Evolutionary conservation across 2,329 filamentous ascomycete species (phyloP).

Genomic region (Venturia carpophila): DNA sequence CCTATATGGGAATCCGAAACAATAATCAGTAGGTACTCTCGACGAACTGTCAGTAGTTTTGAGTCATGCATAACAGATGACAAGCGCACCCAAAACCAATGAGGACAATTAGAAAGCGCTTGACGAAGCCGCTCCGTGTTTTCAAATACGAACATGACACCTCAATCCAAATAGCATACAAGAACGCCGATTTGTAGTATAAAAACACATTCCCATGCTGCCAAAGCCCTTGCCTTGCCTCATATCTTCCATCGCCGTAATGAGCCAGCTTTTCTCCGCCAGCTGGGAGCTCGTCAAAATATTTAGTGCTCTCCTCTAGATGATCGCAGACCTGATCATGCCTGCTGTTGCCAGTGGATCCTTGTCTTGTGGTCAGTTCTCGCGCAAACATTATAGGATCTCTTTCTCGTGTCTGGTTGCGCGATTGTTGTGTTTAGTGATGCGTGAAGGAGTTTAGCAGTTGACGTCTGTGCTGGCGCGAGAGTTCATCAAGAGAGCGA

Average conservation of each 20-base stretch:
- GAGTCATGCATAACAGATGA: no score
- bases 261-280: not conserved
- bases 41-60: no score
- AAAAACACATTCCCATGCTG: constrained; percentile 3
- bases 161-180: constrained; percentile 10
- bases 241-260: constrained; percentile 1
- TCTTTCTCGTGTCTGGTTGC: constrained; percentile 1
- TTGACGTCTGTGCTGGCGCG: constrained; percentile 40
- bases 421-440: not conserved
- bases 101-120: not conserved
- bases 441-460: constrained; percentile 10
- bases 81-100: no score
- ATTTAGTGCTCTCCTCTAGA: not conserved
- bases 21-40: no score
- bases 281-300: not conserved
- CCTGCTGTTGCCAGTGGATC: constrained; percentile 8
- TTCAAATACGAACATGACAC: constrained; percentile 7
- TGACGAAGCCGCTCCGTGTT: not conserved
- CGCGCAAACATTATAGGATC: not conserved
- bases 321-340: not conserved
- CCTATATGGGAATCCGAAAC: no score
- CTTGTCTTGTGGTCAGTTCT: not conserved
- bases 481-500: constrained; percentile 99
- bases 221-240: not conserved
- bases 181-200: constrained; percentile 4